Evolutionary conservation across 257 asterid genomes (phyloP), one percentile per base, ranked within the genome.

Genomic region (Plantago major): DNA sequence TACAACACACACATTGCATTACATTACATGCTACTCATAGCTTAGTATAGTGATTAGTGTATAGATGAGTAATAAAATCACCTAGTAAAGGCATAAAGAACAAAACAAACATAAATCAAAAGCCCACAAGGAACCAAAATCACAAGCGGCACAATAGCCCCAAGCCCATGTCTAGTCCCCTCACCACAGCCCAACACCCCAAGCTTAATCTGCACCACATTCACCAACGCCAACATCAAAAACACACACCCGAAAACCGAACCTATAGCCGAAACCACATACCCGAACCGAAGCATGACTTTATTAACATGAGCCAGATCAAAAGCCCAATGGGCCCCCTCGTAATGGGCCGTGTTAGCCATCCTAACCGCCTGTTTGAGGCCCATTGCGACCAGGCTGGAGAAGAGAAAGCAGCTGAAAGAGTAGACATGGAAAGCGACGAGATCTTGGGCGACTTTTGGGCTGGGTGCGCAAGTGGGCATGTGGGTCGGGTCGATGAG

Each of bases 131-230:
- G 92, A 12, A 88, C 96, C 60, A 91, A 70, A 33, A 83, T 76
- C 3, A 91, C 70, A 28, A 91, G 89, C 0, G 96, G 96, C 66
- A 84, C 79, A 61, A 91, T 87, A 22, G 95, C 96, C 18, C 82
- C 96, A 57, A 80, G 81, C 19, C 79, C 87, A 26, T 88, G 84
- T 30, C 69, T 26, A 50, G 81, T 78, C 26, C 86, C 94, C 9
- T 19, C 42, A 53, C 95, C 96, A 71, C 98, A 88, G 2, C 84
- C 85, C 67, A 91, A 71, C 53, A 73, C 43, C 42, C 96, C 96
- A 51, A 91, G 86, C 82, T 91, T 91, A 65, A 91, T 84, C 85
- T 91, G 92, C 74, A 82, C 98, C 58, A 91, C 88, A 65, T 84
- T 82, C 38, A 86, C 74, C 87, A 88, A 13, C 30, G 92, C 96